Percentiles rank a stretch among this genome's conserved stretches.
phyloP scores from a whole-genome alignment of 352 stramenopile genomes.

The Thalassiosira mediterranea region DNA sequence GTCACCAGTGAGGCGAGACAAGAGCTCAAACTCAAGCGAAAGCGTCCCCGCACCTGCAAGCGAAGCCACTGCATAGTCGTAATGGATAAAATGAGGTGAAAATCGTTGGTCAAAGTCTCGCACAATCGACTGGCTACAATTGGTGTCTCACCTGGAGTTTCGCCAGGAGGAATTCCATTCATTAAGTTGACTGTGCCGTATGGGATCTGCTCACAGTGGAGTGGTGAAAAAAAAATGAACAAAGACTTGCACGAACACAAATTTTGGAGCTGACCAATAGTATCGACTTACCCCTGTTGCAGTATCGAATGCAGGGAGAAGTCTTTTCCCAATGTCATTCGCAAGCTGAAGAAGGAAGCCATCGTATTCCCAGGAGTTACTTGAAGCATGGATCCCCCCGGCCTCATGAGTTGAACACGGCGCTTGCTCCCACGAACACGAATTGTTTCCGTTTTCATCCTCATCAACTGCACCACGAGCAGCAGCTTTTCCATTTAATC shows the following conservation, averaged over 20 bases:
- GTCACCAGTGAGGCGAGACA: conserved; percentile 89
- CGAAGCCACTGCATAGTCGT: conserved; percentile 87
- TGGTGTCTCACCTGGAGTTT: conserved; percentile 83
- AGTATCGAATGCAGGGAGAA: conserved; percentile 97
- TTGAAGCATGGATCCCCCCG: conserved; percentile 1
- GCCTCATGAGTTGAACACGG: conserved; percentile 14
- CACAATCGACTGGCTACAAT: background rate
- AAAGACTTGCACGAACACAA: background rate
- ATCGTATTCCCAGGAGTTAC: conserved; percentile 86
- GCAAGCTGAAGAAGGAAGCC: conserved; percentile 93
- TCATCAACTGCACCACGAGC: background rate
- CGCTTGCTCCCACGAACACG: conserved; percentile 20
- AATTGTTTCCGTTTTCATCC: conserved; percentile 13
- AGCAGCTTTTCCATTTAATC: background rate
- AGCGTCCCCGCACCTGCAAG: conserved; percentile 94
- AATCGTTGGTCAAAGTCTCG: too few relatives aligned
- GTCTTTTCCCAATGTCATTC: conserved; percentile 91
- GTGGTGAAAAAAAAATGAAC: conserved; percentile 23
- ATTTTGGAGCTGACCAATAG: background rate
- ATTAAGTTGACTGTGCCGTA: conserved; percentile 96
- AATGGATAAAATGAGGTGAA: conserved; percentile 3
- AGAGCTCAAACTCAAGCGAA: conserved; percentile 95
- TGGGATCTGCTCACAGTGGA: conserved; percentile 81
- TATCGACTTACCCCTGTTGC: conserved; percentile 79
- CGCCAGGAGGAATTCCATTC: conserved; percentile 87